phyloP scores from a whole-genome alignment of 441 rosid genomes.

The Eutrema salsugineum region DNA sequence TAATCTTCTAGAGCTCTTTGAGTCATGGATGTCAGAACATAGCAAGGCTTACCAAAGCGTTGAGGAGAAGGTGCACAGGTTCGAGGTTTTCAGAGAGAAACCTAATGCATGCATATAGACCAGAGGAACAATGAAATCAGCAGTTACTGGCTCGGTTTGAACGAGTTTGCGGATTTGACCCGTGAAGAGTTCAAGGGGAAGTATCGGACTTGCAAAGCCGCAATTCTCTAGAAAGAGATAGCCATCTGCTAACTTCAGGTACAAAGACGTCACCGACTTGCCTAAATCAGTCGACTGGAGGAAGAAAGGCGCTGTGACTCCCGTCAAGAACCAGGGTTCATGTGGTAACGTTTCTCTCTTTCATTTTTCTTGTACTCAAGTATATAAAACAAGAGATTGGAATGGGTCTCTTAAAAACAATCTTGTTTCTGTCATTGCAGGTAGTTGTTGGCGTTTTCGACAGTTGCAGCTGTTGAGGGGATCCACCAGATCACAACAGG shows the following conservation, averaged over 20 bases:
- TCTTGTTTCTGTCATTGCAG: conserved; percentile 34
- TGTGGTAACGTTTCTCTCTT: conserved; percentile 44
- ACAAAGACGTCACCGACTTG: conserved; percentile 45
- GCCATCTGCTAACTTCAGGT: conserved; percentile 36
- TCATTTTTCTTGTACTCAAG: background rate
- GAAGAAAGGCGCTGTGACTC: conserved; percentile 63
- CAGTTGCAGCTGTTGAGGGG: conserved; percentile 95
- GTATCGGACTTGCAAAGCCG: conserved; percentile 45
- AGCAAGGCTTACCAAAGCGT: conserved; percentile 46
- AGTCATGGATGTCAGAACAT: conserved; percentile 56
- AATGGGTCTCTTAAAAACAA: background rate
- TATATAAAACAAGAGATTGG: background rate
- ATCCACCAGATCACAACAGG: conserved; percentile 80
- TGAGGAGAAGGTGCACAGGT: conserved; percentile 56
- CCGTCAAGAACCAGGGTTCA: conserved; percentile 71
- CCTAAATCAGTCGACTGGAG: conserved; percentile 77
- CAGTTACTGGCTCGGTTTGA: conserved; percentile 66
- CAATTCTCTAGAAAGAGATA: conserved; percentile 30
- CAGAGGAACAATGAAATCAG: conserved; percentile 52
- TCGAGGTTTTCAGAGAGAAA: conserved; percentile 63
- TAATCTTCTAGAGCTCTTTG: conserved; percentile 48
- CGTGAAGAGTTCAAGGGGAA: conserved; percentile 63
- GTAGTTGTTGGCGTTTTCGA: conserved; percentile 99
- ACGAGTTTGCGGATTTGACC: conserved; percentile 63
- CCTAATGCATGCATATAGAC: conserved; percentile 64